Percentiles rank a stretch among this genome's conserved stretches.
These are phyloP conservation scores for Candida methanosorbosa DNA, from an alignment of 805 yeast genomes.

Conservation along the genomic window DNA sequence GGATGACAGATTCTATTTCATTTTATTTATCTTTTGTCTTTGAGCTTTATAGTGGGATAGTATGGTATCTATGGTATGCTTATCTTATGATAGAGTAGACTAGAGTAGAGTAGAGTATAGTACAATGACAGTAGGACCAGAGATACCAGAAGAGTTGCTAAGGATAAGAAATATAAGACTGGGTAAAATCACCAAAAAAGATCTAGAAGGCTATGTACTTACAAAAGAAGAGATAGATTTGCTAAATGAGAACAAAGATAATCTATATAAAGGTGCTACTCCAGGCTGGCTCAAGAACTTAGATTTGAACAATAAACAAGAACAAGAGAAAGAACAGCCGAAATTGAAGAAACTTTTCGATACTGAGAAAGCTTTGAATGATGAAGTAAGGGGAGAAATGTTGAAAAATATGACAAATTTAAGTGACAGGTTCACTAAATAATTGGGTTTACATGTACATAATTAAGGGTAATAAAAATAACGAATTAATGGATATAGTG, in stretches of 20 bases:
- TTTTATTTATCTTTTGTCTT: too few relatives aligned
- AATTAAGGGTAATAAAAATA: too few relatives aligned
- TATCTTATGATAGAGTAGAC: not conserved
- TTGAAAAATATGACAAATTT: slow-evolving; percentile 8
- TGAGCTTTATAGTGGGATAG: too few relatives aligned
- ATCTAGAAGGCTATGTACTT: slow-evolving; percentile 1
- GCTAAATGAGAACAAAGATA: not conserved
- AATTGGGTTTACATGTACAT: not conserved
- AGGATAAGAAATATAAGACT: slow-evolving; percentile 9
- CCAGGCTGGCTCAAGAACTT: not conserved
- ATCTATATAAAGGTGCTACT: not conserved
- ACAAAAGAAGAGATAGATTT: slow-evolving; percentile 1
- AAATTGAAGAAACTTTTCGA: slow-evolving; percentile 13
- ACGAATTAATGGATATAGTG: too few relatives aligned
- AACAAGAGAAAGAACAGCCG: not conserved
- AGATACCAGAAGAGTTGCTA: slow-evolving; percentile 15
- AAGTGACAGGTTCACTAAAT: slow-evolving; percentile 4
- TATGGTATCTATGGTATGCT: not conserved
- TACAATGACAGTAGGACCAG: slow-evolving; percentile 13
- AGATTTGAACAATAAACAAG: not conserved
- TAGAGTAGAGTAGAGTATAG: too few relatives aligned
- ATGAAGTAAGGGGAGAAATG: slow-evolving; percentile 17
- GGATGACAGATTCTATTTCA: not conserved
- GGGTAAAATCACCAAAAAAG: slow-evolving; percentile 3
- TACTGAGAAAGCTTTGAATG: slow-evolving; percentile 14